These are phyloP conservation scores for Globisporangium carolinianum DNA, from an alignment of 352 stramenopile genomes.

Conservation along the genomic window DNA sequence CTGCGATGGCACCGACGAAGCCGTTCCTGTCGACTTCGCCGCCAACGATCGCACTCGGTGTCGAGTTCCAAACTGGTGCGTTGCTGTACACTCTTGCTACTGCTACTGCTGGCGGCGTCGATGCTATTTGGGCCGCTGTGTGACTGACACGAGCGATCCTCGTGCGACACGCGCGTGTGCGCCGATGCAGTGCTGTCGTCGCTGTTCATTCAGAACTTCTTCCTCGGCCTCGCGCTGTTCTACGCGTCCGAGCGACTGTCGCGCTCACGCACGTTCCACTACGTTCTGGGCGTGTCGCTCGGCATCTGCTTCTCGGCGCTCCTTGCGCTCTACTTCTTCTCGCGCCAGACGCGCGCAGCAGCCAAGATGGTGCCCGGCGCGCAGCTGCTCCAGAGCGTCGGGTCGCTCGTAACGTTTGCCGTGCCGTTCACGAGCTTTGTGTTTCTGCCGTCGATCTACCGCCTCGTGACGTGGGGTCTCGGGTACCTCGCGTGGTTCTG, in stretches of 20 bases:
- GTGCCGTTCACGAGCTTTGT: slow-evolving; percentile 75
- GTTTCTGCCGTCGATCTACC: slow-evolving; percentile 68
- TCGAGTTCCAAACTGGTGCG: slow-evolving; percentile 70
- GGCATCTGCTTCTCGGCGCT: slow-evolving; percentile 74
- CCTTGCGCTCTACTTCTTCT: slow-evolving; percentile 73
- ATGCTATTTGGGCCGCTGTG: too few relatives aligned
- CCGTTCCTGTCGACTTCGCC: slow-evolving; percentile 44
- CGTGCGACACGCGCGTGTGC: too few relatives aligned
- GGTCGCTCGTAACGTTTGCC: slow-evolving; percentile 59
- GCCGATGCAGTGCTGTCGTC: slow-evolving; percentile 44
- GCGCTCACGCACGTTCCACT: slow-evolving; percentile 75
- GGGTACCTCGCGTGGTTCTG: slow-evolving; percentile 63
- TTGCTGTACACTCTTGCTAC: slow-evolving; percentile 1
- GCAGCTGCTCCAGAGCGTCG: slow-evolving; percentile 59
- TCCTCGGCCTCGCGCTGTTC: slow-evolving; percentile 59
- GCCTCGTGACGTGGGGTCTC: slow-evolving; percentile 45
- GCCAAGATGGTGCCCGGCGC: slow-evolving; percentile 65
- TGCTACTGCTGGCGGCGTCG: neutral
- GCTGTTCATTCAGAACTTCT: slow-evolving; percentile 71
- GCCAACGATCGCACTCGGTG: slow-evolving; percentile 37
- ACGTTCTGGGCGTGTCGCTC: slow-evolving; percentile 52
- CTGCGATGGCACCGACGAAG: slow-evolving; percentile 41
- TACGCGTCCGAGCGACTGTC: slow-evolving; percentile 60
- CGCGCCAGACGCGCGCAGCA: slow-evolving; percentile 62
- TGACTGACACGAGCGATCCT: too few relatives aligned